These are phyloP conservation scores for Quercus suber DNA, from an alignment of 306 rosid genomes.

Conservation along the genomic window DNA sequence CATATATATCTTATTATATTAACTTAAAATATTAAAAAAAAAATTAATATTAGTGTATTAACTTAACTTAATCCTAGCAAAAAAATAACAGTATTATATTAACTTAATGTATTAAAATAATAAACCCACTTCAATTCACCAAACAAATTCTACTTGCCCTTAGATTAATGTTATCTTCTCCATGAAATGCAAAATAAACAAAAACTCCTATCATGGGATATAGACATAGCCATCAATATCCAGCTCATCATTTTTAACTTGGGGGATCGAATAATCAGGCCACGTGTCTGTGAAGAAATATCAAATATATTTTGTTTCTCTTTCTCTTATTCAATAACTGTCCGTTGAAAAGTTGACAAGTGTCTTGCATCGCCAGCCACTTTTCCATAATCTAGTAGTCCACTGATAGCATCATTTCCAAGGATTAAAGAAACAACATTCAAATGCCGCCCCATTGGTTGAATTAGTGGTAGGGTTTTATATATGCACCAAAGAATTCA, in stretches of 20 bases:
- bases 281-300: constrained; percentile 16
- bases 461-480: constrained; percentile 18
- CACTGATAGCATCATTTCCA: constrained; percentile 22
- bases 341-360: constrained; percentile 20
- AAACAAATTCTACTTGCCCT: no score
- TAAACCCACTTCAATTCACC: no score
- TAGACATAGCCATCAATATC: constrained; percentile 16
- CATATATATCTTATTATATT: no score
- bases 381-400: neutral
- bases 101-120: no score
- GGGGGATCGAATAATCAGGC: constrained; percentile 22
- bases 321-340: neutral
- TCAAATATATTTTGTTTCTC: no score
- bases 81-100: no score
- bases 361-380: constrained; percentile 24
- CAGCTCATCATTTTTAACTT: constrained; percentile 1
- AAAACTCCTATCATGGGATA: neutral
- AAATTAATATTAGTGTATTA: no score
- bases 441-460: constrained; percentile 43
- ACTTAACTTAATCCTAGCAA: no score
- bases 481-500: constrained; percentile 4
- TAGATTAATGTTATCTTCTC: no score
- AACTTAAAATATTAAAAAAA: no score
- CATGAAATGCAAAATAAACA: no score
- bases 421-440: neutral